Conservation (phyloP, 345 rosid genomes). For the Citrus trifoliata region DNA sequence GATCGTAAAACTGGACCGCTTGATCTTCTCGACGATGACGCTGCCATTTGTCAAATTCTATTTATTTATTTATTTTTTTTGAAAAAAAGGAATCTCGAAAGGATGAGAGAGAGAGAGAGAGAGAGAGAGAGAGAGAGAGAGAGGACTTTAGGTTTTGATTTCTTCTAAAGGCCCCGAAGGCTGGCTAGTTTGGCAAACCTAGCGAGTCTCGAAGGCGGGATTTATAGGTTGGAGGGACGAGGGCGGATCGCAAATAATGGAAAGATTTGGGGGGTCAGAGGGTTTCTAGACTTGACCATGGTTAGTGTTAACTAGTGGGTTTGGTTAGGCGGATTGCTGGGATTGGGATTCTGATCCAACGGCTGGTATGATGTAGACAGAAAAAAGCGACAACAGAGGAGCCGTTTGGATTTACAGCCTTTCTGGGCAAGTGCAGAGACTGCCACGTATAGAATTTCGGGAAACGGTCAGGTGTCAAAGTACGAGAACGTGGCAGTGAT, state of each 20-base stretch:
- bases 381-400: conserved; percentile 6
- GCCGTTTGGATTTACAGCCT: conserved; percentile 23
- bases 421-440: conserved; percentile 16
- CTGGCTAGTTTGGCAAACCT: conserved; percentile 74
- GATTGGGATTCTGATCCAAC: conserved; percentile 42
- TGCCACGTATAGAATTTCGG: conserved; percentile 39
- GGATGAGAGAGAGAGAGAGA: not conserved
- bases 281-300: conserved; percentile 19
- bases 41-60: conserved; percentile 19
- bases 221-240: conserved; percentile 34
- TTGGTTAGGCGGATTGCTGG: conserved; percentile 20
- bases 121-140: not conserved
- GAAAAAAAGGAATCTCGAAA: not conserved
- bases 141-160: not conserved
- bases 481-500: not conserved
- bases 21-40: conserved; percentile 45
- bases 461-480: conserved; percentile 23
- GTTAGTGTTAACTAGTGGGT: conserved; percentile 9
- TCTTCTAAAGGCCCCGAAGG: conserved; percentile 33
- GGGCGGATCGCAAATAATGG: conserved; percentile 27
- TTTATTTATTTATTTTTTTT: too few species aligned
- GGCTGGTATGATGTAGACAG: conserved; percentile 20
- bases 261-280: not conserved
- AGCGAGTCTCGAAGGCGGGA: conserved; percentile 42
- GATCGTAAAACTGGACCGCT: conserved; percentile 59